These are phyloP conservation scores for Kodamaea derodonti DNA, from an alignment of 1,139 yeast genomes.

Conservation along the genomic window DNA sequence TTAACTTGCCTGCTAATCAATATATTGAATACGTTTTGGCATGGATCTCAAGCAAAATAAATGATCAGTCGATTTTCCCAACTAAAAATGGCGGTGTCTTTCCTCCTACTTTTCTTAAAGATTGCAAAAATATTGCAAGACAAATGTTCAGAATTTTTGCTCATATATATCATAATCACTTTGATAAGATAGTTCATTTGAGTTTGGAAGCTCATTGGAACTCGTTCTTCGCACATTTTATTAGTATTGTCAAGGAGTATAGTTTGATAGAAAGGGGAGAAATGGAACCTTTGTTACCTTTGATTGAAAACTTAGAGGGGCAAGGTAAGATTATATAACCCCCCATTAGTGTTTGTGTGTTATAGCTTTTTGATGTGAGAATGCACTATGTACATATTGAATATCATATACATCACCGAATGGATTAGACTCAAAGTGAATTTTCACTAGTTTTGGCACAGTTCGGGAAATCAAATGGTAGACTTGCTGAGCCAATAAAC, in stretches of 20 bases:
- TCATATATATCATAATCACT: constrained; percentile 90
- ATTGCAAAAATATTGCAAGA: constrained; percentile 78
- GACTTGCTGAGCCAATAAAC: no score
- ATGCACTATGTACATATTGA: no score
- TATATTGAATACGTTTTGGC: constrained; percentile 89
- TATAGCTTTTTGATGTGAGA: no score
- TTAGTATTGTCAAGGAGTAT: constrained; percentile 82
- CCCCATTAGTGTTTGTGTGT: no score
- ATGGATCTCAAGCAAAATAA: constrained; percentile 85
- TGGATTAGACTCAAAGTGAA: no score
- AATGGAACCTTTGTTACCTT: constrained; percentile 69
- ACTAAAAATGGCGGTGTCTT: constrained; percentile 92
- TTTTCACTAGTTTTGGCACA: no score
- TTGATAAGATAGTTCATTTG: constrained; percentile 84
- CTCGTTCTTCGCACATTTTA: constrained; percentile 93
- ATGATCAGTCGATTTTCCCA: constrained; percentile 88
- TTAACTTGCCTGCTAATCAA: constrained; percentile 86
- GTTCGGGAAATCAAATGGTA: no score
- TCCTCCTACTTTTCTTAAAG: constrained; percentile 79
- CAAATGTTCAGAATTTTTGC: constrained; percentile 98
- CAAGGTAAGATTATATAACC: constrained; percentile 71
- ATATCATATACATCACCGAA: no score
- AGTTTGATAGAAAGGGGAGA: constrained; percentile 75
- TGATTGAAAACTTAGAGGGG: constrained; percentile 74
- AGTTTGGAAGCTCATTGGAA: constrained; percentile 97